phyloP scores from a whole-genome alignment of 2,329 filamentous ascomycete species.

The Pestalotiopsis sp. region DNA sequence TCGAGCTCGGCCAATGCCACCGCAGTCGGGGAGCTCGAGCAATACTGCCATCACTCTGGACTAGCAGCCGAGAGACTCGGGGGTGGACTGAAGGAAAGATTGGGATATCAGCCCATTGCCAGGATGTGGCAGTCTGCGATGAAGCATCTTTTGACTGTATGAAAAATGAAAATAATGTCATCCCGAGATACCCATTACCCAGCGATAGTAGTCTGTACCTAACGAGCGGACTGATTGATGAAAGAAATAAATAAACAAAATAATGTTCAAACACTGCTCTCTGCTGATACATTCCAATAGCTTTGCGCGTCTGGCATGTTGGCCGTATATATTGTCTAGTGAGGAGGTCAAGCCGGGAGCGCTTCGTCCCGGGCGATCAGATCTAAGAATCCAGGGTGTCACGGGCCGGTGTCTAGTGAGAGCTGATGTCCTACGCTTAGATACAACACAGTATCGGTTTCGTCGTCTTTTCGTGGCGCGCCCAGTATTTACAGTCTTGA shows the following conservation, averaged over 20 bases:
- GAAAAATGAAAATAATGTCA: neutral
- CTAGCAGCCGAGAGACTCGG: neutral
- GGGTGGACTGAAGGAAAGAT: neutral
- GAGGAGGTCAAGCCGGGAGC: conserved; percentile 2
- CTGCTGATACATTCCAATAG: too few species aligned
- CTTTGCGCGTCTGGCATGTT: too few species aligned
- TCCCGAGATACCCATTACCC: conserved; percentile 5
- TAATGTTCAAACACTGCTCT: too few species aligned
- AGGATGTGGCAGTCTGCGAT: neutral
- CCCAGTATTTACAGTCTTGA: neutral
- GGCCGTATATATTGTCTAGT: too few species aligned
- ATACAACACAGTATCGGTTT: neutral
- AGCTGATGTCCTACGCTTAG: neutral
- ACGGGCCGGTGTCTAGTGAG: conserved; percentile 7
- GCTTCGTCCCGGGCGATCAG: conserved; percentile 5
- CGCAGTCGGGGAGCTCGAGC: conserved; percentile 1
- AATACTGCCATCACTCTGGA: conserved; percentile 3
- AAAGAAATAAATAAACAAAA: neutral
- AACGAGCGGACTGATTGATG: neutral
- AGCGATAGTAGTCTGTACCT: neutral
- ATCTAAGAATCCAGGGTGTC: conserved; percentile 6
- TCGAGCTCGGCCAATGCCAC: neutral
- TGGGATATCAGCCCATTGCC: neutral
- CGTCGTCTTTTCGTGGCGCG: neutral
- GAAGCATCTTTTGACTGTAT: neutral